Conservation (phyloP, 495 filamentous ascomycete species). For the Penicillium dipodomyicola region DNA sequence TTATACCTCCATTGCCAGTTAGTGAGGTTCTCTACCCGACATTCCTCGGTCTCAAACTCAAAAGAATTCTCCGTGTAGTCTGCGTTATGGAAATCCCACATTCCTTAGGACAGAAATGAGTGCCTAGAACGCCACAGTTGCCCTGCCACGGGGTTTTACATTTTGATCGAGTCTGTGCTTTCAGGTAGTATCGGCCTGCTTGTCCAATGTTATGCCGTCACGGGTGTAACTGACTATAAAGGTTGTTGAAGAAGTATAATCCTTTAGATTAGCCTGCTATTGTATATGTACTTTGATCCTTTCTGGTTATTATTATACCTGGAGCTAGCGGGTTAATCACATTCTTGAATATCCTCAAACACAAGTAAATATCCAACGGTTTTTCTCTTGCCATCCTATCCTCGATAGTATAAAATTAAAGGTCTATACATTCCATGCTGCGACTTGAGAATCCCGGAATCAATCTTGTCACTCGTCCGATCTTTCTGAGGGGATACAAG, state of each 20-base stretch:
- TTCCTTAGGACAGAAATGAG: background rate
- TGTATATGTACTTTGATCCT: background rate
- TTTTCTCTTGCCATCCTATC: background rate
- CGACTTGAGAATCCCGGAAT: background rate
- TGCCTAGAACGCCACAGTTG: background rate
- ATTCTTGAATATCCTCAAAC: background rate
- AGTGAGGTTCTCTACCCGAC: background rate
- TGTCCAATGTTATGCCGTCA: background rate
- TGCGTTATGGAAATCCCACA: background rate
- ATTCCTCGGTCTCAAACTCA: background rate
- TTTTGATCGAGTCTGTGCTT: background rate
- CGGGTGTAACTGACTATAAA: background rate
- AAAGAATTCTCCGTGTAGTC: constrained; percentile 2
- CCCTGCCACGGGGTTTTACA: background rate
- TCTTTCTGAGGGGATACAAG: background rate
- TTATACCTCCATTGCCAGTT: background rate
- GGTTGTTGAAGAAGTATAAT: background rate
- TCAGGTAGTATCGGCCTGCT: background rate
- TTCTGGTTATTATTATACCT: background rate
- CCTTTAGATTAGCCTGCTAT: background rate
- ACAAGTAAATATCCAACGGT: background rate
- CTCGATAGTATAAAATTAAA: background rate
- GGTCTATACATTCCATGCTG: constrained; percentile 3
- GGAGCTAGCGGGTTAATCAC: background rate
- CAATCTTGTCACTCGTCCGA: too few species aligned